phyloP scores from a whole-genome alignment of 495 filamentous ascomycete species.

The Podospora didyma region DNA sequence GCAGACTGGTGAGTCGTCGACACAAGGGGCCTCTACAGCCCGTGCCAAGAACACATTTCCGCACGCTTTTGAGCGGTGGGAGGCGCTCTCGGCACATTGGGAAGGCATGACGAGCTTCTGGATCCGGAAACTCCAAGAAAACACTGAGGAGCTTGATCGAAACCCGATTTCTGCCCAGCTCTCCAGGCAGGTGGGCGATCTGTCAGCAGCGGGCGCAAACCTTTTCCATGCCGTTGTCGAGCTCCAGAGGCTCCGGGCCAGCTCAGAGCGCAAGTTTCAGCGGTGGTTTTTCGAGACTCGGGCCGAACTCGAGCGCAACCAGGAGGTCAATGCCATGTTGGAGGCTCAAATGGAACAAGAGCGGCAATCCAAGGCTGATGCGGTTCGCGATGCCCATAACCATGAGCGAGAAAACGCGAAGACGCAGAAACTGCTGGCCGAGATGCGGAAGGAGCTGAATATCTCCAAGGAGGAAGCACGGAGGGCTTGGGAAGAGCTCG shows the following conservation, averaged over 20 bases:
- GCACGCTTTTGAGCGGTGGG: slow-evolving; percentile 97
- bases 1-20: slow-evolving; percentile 31
- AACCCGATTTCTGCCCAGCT: slow-evolving; percentile 84
- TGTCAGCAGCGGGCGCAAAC: slow-evolving; percentile 94
- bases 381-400: slow-evolving; percentile 56
- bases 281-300: slow-evolving; percentile 97
- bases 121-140: slow-evolving; percentile 88
- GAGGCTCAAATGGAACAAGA: slow-evolving; percentile 71
- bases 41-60: slow-evolving; percentile 64
- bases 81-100: slow-evolving; percentile 94
- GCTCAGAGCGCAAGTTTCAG: slow-evolving; percentile 95
- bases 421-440: slow-evolving; percentile 69
- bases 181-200: slow-evolving; percentile 87
- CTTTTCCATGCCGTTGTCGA: slow-evolving; percentile 97
- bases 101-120: slow-evolving; percentile 96
- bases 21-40: slow-evolving; percentile 20
- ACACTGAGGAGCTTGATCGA: slow-evolving; percentile 73
- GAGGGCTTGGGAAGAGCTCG: slow-evolving; percentile 94
- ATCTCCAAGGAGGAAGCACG: slow-evolving; percentile 97
- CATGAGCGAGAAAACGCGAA: slow-evolving; percentile 63
- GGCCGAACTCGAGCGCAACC: slow-evolving; percentile 76
- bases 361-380: slow-evolving; percentile 62
- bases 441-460: slow-evolving; percentile 84
- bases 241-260: slow-evolving; percentile 89
- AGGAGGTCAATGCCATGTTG: slow-evolving; percentile 79